Evolutionary conservation across 495 filamentous ascomycete species (phyloP), one percentile per base, ranked within the genome.

Genomic region (Articulospora tetracladia): DNA sequence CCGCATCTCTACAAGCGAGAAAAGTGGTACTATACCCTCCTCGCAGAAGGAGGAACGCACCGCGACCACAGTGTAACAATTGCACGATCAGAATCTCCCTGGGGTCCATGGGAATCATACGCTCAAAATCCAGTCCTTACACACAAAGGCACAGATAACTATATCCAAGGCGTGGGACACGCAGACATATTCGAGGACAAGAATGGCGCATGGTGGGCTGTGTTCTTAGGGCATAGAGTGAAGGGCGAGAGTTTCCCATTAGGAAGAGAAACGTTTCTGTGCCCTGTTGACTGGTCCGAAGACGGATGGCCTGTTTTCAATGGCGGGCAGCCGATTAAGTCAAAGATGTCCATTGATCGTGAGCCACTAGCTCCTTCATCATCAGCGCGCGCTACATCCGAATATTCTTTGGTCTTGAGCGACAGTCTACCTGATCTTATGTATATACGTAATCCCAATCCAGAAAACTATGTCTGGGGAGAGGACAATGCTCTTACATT

Each of bases 21-120:
- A 53, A 81, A 75, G 0, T 88, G 80, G 68, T 88, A 86, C 66
- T 90, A 89, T 62, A 74, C 89, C 32, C 75, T 90, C 55, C 83
- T 83, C 3, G 85, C 86, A 0, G 86, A 90, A 73, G 85, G 84
- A 0, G 86, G 86, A 19, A 88, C 86, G 0, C 80, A 76, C 3
- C 67, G 83, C 15, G 72, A 74, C 23, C 84, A 86, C 64, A 73
- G 75, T 66, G 77, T 75, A 62, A 82, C 65, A 51, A 85, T 82
- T 71, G 79, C 72, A 24, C 66, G 78, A 52, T 70, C 84, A 53
- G 63, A 66, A 74, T 66, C 63, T 28, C 67, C 82, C 15, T 69
- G 65, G 7, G 86, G 85, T 1, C 86, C 85, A 1, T 82, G 72
- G 64, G 71, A 73, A 49, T 3, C 19, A 55, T 63, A 61, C 22